phyloP scores from a whole-genome alignment of 805 yeast species.

The Spencermartinsiella europaea region DNA sequence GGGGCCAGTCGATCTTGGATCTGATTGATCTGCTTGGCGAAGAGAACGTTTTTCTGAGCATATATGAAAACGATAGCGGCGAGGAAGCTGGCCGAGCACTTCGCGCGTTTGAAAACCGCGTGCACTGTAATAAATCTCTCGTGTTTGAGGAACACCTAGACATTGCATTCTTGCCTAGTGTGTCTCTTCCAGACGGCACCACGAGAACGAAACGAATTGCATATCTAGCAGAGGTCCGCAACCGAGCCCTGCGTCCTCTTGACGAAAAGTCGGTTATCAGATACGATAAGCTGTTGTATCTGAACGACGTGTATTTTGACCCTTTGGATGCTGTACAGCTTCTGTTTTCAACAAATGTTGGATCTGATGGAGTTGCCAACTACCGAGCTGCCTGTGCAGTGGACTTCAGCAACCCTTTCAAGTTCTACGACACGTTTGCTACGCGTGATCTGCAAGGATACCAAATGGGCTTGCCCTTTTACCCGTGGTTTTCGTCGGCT shows the following conservation, averaged over 20 bases:
- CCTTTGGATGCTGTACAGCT: conserved; percentile 14
- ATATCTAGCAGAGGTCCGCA: conserved; percentile 13
- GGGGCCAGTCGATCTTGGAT: conserved; percentile 14
- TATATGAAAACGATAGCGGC: conserved; percentile 10
- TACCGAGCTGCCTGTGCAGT: conserved; percentile 18
- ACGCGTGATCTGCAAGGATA: conserved; percentile 16
- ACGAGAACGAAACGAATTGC: conserved; percentile 9
- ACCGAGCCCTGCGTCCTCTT: conserved; percentile 11
- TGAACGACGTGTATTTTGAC: conserved; percentile 14
- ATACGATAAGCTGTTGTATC: conserved; percentile 13
- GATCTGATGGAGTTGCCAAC: conserved; percentile 10
- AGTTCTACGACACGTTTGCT: conserved; percentile 18
- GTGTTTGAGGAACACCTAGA: conserved; percentile 9
- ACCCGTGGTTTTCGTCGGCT: conserved; percentile 14
- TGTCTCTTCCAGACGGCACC: conserved; percentile 3
- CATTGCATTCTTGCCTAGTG: conserved; percentile 2
- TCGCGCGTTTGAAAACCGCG: neutral
- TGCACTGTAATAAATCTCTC: conserved; percentile 8
- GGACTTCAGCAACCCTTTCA: conserved; percentile 17
- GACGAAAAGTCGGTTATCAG: neutral
- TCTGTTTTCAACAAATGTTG: conserved; percentile 13
- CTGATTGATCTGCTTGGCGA: conserved; percentile 14
- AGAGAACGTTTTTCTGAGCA: conserved; percentile 12
- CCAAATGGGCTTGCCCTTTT: conserved; percentile 16
- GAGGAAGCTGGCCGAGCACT: conserved; percentile 6